Evolutionary conservation across 371 early-diverging fungal genomes (phyloP), one percentile per base, ranked within the genome.

Genomic region (Actinomortierella ambigua): DNA sequence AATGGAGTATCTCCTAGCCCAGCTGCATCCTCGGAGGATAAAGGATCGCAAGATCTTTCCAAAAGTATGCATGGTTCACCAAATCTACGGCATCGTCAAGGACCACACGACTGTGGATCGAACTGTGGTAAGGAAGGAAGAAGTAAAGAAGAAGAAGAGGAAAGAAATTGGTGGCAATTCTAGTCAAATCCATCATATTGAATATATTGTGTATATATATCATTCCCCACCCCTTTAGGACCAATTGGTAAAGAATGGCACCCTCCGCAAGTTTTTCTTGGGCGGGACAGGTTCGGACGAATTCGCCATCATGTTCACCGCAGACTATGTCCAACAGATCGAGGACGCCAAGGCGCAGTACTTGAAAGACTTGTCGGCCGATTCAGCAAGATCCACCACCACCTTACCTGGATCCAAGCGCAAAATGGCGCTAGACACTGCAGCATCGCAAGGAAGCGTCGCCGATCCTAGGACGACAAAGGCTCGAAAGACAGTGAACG

Each of bases 271-370:
- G 58, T 73, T 73, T 42, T 73, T 63, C 50, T 47, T 73, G 17
- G 75, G 67, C 3, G 75, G 75, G 15, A 73, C 75, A 28, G 75
- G 75, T 11, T 73, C 75, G 14, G 75, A 73, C 41, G 75, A 73
- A 52, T 73, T 73, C 54, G 75, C 75, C 7, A 63, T 73, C 61
- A 73, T 73, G 75, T 46, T 63, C 34, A 67, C 68, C 20, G 44
- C 50, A 18, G 75, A 67, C 23, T 73, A 73, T 51, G 55, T 73
- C 18, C 44, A 15, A 4, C 68, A 60, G 57, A 73, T 73, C 18
- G 54, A 55, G 13, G 56, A 57, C 18, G 68, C 75, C 3, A 73
- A 73, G n/a, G 60, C 63, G 13, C 57, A 67, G 28, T 73, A 61
- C 26, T 57, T 73, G 17, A 29, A 57, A 44, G 75, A 73, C n/a